Percentiles rank a stretch among this genome's conserved stretches.
Conservation (phyloP, 805 yeast genomes). For the Candida glaebosa region DNA sequence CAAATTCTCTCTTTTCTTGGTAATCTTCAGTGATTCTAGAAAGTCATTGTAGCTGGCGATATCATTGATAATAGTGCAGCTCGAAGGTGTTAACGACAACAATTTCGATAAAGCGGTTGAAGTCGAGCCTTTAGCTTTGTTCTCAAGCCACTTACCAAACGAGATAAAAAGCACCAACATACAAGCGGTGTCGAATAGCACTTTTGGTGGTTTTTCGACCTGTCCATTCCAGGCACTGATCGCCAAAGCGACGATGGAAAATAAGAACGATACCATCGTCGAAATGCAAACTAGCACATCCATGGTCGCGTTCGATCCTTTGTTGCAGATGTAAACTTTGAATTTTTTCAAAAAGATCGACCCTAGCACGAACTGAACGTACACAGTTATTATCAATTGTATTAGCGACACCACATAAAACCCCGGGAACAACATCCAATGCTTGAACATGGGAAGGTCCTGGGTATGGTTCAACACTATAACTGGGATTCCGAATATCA, state of each 20-base stretch:
- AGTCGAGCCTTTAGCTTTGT: constrained; percentile 89
- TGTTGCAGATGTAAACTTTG: constrained; percentile 59
- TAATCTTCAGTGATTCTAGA: constrained; percentile 8
- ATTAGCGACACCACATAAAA: constrained; percentile 61
- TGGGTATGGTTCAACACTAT: constrained; percentile 47
- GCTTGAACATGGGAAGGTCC: constrained; percentile 28
- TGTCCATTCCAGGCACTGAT: constrained; percentile 43
- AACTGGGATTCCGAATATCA: constrained; percentile 62
- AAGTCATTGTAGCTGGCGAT: constrained; percentile 19
- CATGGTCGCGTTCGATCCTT: constrained; percentile 70
- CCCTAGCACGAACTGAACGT: constrained; percentile 68
- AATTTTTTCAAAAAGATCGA: constrained; percentile 63
- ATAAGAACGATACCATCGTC: constrained; percentile 71
- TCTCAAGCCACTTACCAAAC: constrained; percentile 88
- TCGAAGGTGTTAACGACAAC: constrained; percentile 75
- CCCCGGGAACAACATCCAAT: constrained; percentile 50
- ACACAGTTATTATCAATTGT: constrained; percentile 53
- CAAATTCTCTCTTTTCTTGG: constrained; percentile 3
- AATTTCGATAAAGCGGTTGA: constrained; percentile 82
- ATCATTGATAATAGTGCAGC: constrained; percentile 61
- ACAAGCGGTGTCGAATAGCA: constrained; percentile 80
- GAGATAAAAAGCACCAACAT: constrained; percentile 84
- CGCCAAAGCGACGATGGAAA: constrained; percentile 64
- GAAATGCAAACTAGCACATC: constrained; percentile 85
- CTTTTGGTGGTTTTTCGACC: constrained; percentile 51